These are phyloP conservation scores for Parastagonospora nodorum DNA, from an alignment of 2,329 filamentous ascomycete species.

Conservation along the genomic window DNA sequence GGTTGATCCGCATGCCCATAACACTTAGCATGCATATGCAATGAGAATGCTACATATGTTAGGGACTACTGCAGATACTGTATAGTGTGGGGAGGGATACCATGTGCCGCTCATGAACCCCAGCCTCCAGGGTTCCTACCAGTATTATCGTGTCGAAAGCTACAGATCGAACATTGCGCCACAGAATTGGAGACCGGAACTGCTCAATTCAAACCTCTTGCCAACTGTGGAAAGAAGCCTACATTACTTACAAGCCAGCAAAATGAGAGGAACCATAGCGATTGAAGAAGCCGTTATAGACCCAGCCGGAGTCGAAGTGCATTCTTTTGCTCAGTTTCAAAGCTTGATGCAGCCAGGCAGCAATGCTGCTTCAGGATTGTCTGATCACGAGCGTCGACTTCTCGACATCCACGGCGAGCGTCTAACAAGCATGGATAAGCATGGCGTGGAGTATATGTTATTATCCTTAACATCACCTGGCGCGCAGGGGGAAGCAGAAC, in stretches of 20 bases:
- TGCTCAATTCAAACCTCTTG: background rate
- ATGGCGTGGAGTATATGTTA: conserved; percentile 39
- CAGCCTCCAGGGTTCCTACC: too few relatives aligned
- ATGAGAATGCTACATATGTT: too few relatives aligned
- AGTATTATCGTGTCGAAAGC: too few relatives aligned
- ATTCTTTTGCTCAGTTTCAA: conserved; percentile 36
- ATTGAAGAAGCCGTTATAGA: conserved; percentile 38
- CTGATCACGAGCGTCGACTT: conserved; percentile 27
- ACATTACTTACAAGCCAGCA: background rate
- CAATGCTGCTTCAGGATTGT: conserved; percentile 24
- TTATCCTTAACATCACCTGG: conserved; percentile 36
- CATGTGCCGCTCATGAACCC: too few relatives aligned
- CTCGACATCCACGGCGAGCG: conserved; percentile 36
- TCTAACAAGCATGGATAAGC: conserved; percentile 33
- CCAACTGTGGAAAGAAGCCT: background rate
- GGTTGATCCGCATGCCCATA: too few relatives aligned
- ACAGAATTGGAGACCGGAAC: too few relatives aligned
- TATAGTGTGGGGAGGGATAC: too few relatives aligned
- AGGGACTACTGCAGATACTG: too few relatives aligned
- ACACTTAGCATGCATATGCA: too few relatives aligned
- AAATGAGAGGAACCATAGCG: conserved; percentile 34
- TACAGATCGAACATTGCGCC: too few relatives aligned
- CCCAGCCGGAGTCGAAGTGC: conserved; percentile 28
- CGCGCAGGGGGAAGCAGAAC: conserved; percentile 28
- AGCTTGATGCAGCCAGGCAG: conserved; percentile 28